A percentile compares a stretch with the other conserved stretches of the same genome.
These are phyloP conservation scores for Powellomyces hirtus DNA, from an alignment of 192 early-diverging fungal genomes.

Conservation along the genomic window DNA sequence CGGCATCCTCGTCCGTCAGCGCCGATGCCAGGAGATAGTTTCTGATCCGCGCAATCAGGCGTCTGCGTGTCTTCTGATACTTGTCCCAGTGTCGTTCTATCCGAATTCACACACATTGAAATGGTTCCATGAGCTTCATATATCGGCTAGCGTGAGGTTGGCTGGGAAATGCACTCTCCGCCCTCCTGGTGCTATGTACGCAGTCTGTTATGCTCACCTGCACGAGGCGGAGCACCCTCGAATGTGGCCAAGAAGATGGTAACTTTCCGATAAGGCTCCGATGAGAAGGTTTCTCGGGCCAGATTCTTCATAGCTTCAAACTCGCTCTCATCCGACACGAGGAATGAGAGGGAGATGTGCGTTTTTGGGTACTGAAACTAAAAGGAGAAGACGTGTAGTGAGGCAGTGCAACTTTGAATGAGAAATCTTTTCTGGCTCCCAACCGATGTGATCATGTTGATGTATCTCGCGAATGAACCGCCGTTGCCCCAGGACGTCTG, in stretches of 20 bases:
- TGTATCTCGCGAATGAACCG: background rate
- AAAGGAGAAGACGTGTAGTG: background rate
- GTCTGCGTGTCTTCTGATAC: conserved; percentile 27
- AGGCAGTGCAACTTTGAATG: background rate
- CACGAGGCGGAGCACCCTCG: background rate
- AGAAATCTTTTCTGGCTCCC: no score
- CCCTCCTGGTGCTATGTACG: no score
- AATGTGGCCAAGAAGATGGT: background rate
- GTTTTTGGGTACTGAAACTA: background rate
- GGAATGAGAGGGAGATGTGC: background rate
- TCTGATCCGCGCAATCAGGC: conserved; percentile 27
- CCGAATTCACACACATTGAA: no score
- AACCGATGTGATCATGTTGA: background rate
- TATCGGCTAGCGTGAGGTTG: no score
- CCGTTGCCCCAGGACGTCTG: background rate
- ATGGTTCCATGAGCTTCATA: no score
- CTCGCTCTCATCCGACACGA: background rate
- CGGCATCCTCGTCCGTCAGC: conserved; percentile 20
- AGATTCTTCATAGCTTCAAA: background rate
- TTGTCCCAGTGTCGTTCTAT: conserved; percentile 24
- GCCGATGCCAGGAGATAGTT: conserved; percentile 25
- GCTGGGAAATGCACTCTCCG: no score
- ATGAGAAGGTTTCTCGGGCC: background rate
- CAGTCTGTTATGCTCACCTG: no score
- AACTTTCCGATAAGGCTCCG: background rate